Conservation (phyloP, 257 asterid species). For the Salvia splendens region DNA sequence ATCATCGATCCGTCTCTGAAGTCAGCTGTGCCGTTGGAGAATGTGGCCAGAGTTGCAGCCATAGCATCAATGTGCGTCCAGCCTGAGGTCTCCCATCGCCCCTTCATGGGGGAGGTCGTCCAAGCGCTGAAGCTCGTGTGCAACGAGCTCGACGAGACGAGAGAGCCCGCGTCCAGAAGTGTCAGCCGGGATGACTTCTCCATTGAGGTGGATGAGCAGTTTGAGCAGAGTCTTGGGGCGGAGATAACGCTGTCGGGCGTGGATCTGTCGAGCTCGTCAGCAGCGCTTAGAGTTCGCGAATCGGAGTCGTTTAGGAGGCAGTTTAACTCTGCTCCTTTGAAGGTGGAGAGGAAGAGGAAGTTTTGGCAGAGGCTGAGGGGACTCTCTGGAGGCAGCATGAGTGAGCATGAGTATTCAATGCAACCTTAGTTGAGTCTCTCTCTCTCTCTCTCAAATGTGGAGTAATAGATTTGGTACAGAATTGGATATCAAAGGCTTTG, state of each 20-base stretch:
- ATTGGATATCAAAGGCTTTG: background rate
- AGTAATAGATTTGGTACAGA: background rate
- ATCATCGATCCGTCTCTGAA: conserved; percentile 58
- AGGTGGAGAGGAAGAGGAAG: conserved; percentile 48
- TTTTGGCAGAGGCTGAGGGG: conserved; percentile 75
- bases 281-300: conserved; percentile 45
- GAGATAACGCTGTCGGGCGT: conserved; percentile 47
- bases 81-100: conserved; percentile 93
- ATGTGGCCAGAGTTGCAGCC: conserved; percentile 69
- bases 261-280: conserved; percentile 50
- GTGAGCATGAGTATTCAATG: conserved; percentile 60
- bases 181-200: conserved; percentile 64
- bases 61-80: conserved; percentile 98
- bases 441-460: background rate
- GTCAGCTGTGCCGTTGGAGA: conserved; percentile 47
- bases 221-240: conserved; percentile 37
- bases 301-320: conserved; percentile 76
- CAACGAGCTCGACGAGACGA: conserved; percentile 70
- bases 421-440: conserved; percentile 28
- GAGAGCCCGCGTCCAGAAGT: conserved; percentile 53
- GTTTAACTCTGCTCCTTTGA: conserved; percentile 79
- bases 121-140: conserved; percentile 91
- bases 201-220: conserved; percentile 42
- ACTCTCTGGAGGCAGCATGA: conserved; percentile 74
- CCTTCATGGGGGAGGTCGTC: conserved; percentile 98